Percentiles rank a stretch among this genome's conserved stretches.
These are phyloP conservation scores for Tricholoma flavovirens DNA, from an alignment of 768 basidiomycete genomes.

Conservation along the genomic window DNA sequence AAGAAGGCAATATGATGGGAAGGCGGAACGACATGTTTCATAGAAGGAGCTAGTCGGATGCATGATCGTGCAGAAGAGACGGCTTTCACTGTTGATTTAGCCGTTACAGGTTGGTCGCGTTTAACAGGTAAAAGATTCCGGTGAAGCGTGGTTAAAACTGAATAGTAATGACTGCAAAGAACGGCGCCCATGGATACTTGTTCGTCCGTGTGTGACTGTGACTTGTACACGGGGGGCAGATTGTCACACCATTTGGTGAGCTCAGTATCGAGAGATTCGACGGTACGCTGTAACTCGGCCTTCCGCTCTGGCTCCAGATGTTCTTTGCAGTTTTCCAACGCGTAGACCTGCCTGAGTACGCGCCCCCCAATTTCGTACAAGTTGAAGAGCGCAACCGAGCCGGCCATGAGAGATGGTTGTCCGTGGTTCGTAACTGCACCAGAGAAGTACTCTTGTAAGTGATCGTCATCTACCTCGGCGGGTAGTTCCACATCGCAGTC, in stretches of 20 bases:
- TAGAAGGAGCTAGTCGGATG: conserved; percentile 78
- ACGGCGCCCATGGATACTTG: conserved; percentile 84
- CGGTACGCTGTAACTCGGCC: conserved; percentile 67
- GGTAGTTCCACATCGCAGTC: conserved; percentile 90
- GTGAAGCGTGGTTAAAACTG: conserved; percentile 79
- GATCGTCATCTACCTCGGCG: conserved; percentile 76
- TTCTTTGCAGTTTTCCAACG: conserved; percentile 72
- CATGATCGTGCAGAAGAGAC: conserved; percentile 82
- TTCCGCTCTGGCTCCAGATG: conserved; percentile 68
- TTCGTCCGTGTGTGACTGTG: conserved; percentile 63
- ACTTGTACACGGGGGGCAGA: conserved; percentile 70
- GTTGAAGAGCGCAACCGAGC: conserved; percentile 66
- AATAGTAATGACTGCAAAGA: conserved; percentile 86
- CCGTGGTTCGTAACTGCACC: conserved; percentile 53
- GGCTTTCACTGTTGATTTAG: conserved; percentile 74
- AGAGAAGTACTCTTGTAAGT: conserved; percentile 64
- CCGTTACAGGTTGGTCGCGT: conserved; percentile 60
- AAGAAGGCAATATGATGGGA: conserved; percentile 87
- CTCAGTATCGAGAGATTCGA: conserved; percentile 72
- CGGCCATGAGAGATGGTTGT: conserved; percentile 72
- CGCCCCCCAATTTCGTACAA: conserved; percentile 84
- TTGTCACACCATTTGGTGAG: conserved; percentile 82
- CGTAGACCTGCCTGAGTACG: conserved; percentile 78
- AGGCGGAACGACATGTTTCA: conserved; percentile 76
- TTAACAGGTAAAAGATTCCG: conserved; percentile 82